Conservation (phyloP, 345 rosid genomes). For the Corchorus capsularis region DNA sequence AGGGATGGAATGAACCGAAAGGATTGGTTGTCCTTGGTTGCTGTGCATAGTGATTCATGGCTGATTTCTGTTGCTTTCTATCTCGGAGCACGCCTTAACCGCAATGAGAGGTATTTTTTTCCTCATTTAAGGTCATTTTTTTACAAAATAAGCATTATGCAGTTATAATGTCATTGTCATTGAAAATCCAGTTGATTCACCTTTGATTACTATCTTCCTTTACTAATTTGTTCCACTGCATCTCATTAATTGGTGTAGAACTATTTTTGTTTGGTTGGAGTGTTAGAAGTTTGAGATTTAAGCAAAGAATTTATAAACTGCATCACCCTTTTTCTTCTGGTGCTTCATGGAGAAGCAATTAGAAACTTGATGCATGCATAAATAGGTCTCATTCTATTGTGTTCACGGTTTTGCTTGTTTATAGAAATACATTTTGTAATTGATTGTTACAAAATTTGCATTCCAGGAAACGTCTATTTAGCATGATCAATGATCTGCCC, state of each 20-base stretch:
- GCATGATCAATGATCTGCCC: conserved; percentile 89
- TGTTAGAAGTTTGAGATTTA: background rate
- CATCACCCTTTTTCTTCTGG: background rate
- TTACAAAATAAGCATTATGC: background rate
- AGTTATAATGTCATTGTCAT: background rate
- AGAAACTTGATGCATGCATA: conserved; percentile 1
- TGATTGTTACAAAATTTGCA: conserved; percentile 11
- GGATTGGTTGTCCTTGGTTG: conserved; percentile 92
- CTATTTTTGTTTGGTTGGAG: background rate
- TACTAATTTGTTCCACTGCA: background rate
- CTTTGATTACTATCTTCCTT: background rate
- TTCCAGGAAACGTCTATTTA: conserved; percentile 86
- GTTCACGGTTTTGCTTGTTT: conserved; percentile 2
- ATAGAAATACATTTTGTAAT: background rate
- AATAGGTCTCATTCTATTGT: background rate
- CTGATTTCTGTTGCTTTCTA: conserved; percentile 96
- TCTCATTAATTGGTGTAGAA: background rate
- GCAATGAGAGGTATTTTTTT: conserved; percentile 73
- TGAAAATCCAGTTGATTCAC: background rate
- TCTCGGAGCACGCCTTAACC: conserved; percentile 89
- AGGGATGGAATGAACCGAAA: conserved; percentile 97
- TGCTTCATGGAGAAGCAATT: background rate
- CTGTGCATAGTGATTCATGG: conserved; percentile 98
- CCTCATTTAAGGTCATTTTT: background rate
- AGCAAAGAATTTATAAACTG: background rate